phyloP scores from a whole-genome alignment of 345 rosid species.

The Diplotaxis tenuifolia region DNA sequence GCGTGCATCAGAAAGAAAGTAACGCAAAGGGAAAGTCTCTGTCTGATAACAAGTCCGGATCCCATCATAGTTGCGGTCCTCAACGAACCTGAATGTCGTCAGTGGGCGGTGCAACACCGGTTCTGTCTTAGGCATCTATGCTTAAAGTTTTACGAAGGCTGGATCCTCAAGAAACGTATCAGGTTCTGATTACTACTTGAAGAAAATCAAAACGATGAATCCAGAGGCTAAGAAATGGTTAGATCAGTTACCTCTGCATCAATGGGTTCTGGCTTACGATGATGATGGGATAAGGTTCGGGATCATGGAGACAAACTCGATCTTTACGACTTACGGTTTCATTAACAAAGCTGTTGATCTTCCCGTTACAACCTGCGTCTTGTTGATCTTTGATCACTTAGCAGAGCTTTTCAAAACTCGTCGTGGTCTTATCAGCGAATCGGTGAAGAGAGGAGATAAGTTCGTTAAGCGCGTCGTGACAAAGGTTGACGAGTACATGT shows the following conservation, averaged over 20 bases:
- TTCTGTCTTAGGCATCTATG: conserved; percentile 18
- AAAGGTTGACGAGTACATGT: conserved; percentile 1
- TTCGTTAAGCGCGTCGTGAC: not conserved
- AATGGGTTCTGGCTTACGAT: not conserved
- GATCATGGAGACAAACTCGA: not conserved
- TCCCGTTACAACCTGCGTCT: not conserved
- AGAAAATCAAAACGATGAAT: conserved; percentile 10
- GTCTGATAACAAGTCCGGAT: not conserved
- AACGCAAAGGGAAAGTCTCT: not conserved
- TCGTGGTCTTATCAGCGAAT: not conserved
- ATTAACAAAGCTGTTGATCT: not conserved
- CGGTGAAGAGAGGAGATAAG: not conserved
- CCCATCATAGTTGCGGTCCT: not conserved
- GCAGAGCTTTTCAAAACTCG: not conserved
- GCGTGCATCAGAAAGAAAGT: conserved; percentile 9
- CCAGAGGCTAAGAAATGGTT: not conserved
- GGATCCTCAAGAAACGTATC: not conserved
- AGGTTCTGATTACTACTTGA: not conserved
- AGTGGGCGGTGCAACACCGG: conserved; percentile 21
- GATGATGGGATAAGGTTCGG: not conserved
- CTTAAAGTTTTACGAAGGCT: conserved; percentile 9
- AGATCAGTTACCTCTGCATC: not conserved
- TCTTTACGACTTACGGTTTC: not conserved
- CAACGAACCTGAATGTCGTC: conserved; percentile 8
- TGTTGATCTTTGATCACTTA: not conserved